Evolutionary conservation across 2,329 filamentous ascomycete genomes (phyloP), one percentile per base, ranked within the genome.

Genomic region (Phaeophleospora eucalypticola): DNA sequence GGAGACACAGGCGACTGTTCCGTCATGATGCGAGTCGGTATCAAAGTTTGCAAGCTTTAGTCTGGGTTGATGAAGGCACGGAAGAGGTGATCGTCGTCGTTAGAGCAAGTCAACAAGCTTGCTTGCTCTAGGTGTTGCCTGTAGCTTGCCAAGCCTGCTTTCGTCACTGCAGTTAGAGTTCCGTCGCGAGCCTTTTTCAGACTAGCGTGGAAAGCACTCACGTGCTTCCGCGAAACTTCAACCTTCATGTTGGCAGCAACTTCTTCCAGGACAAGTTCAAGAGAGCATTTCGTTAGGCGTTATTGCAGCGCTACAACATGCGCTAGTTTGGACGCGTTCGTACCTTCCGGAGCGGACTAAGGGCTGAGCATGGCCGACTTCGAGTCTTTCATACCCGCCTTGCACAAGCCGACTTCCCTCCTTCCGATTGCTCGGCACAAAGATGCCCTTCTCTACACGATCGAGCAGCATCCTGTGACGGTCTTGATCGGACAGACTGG

Each of bases 401-500:
- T 96, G 14, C 87, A 96, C 69, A 95, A 93, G 63, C 90, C 91
- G 1, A 73, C 89, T 3, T 78, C 85, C 6, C 73, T 96, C 2
- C 77, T 98, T 2, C 91, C 93, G 0, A 96, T 98, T 52, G 82
- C 90, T 24, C 86, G 86, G 56, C 85, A 97, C 59, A 82, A 82
- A 53, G 78, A 93, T 46, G 82, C 77, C 44, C 73, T 98, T 1
- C 78, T 96, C 2, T 97, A 95, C 68, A 77, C 90, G 12, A 80
- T 96, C 48, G 91, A 97, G 66, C 89, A 81, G 6, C 81, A 82
- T 54, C 84, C 87, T 0, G 84, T 97, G 47, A 91, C 87, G 0
- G 88, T 97, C 41, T 82, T 97, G 10, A 83, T 97, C 45, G 93
- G 91, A 7, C 89, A 96, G 64, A 97, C 93, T 1, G 93, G 93